Conservation (phyloP, 2,329 filamentous ascomycete genomes). For the Geosmithia flava region DNA sequence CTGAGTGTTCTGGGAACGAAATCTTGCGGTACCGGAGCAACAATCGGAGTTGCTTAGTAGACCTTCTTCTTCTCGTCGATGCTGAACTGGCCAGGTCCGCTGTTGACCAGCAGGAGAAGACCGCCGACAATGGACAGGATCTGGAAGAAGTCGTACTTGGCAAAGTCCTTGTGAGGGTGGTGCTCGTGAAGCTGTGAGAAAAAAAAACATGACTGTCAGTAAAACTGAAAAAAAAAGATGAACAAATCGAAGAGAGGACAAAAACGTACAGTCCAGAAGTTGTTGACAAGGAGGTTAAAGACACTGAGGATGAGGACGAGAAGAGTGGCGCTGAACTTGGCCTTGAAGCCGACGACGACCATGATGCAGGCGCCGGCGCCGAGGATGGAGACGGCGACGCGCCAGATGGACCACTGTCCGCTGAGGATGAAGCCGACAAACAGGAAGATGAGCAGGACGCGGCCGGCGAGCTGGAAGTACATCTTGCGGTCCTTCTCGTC, state of each 20-base stretch:
- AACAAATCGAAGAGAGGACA: neutral
- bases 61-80: slow-evolving; percentile 99
- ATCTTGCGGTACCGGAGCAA: no score
- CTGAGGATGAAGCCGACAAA: slow-evolving; percentile 96
- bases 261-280: slow-evolving; percentile 90
- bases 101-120: slow-evolving; percentile 93
- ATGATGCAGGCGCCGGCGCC: slow-evolving; percentile 90
- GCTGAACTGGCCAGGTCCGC: slow-evolving; percentile 92
- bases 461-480: slow-evolving; percentile 98
- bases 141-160: slow-evolving; percentile 99
- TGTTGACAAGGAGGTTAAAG: slow-evolving; percentile 97
- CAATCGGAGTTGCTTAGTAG: slow-evolving; percentile 45
- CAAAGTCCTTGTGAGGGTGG: slow-evolving; percentile 99
- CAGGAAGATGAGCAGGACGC: slow-evolving; percentile 92
- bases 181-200: slow-evolving; percentile 71
- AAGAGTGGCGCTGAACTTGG: slow-evolving; percentile 95
- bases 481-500: slow-evolving; percentile 99
- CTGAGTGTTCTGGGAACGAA: no score
- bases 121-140: slow-evolving; percentile 97
- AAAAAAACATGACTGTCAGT: slow-evolving; percentile 9
- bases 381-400: slow-evolving; percentile 71
- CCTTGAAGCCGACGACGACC: slow-evolving; percentile 99
- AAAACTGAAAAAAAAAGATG: neutral
- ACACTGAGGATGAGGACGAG: slow-evolving; percentile 89
- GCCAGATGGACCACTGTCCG: slow-evolving; percentile 83